Evolutionary conservation across 1,284 basidiomycete species (phyloP).

Genomic region (Tremellales sp.): DNA sequence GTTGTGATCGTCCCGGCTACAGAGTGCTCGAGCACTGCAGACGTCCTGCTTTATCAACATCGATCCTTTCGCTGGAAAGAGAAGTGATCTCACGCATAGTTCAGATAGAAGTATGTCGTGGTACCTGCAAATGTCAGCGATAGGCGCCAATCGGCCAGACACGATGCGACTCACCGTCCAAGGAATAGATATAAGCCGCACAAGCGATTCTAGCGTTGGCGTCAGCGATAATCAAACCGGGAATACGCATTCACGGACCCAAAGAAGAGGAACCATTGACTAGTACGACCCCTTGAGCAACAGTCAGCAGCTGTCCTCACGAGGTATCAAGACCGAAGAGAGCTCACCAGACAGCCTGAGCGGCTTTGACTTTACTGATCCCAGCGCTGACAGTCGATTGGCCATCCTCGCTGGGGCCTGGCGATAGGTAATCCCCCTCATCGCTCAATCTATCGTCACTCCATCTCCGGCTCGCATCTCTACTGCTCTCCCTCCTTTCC

Average conservation of each 20-base stretch:
- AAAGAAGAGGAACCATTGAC: conserved; percentile 61
- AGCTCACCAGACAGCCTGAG: conserved; percentile 39
- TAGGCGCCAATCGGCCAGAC: no score
- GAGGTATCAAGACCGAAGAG: no score
- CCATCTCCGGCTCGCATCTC: background rate
- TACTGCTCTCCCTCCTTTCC: background rate
- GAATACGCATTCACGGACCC: conserved; percentile 52
- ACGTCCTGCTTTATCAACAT: conserved; percentile 45
- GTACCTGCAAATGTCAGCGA: conserved; percentile 19
- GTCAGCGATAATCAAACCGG: background rate
- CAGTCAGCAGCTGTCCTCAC: no score
- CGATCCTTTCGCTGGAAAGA: background rate
- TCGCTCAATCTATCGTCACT: background rate
- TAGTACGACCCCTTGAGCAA: conserved; percentile 28
- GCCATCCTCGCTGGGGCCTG: background rate
- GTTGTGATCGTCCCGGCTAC: conserved; percentile 59
- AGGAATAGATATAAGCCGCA: conserved; percentile 69
- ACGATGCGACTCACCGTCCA: conserved; percentile 56
- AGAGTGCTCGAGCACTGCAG: conserved; percentile 54
- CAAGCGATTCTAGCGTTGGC: conserved; percentile 59
- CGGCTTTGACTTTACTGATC: conserved; percentile 41
- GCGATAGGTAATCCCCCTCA: background rate
- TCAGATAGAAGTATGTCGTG: conserved; percentile 64
- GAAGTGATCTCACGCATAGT: conserved; percentile 51
- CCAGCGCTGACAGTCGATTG: conserved; percentile 16